Evolutionary conservation across 768 basidiomycete genomes (phyloP), one percentile per base, ranked within the genome.

Genomic region (Hydnomerulius pinastri): DNA sequence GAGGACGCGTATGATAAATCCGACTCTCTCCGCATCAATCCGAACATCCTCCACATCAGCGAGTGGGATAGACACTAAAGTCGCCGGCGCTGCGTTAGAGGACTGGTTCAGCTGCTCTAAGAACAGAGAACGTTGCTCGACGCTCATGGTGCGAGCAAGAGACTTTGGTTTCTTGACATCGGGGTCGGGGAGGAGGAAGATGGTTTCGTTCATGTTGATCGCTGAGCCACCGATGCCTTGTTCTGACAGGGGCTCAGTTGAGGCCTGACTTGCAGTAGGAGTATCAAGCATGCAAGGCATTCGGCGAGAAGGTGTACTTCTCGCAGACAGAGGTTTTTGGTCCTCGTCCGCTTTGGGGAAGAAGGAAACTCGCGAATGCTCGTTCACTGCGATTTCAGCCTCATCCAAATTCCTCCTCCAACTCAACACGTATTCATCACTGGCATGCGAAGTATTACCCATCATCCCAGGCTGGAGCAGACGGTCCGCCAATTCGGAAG

Each of bases 211-310:
- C 61, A 67, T 53, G 25, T 56, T 21, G 44, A 67, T 48, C 18
- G 44, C 46, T 23, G 60, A 55, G 46, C 51, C 48, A 43, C 59
- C 59, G 51, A 67, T 58, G 46, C 58, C 54, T 38, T 71, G 75
- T 50, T 71, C 71, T 12, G 73, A 68, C n/a, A 57, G 44, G 0
- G 55, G 64, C 36, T 65, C 61, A 6, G 69, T 69, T 37, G 50
- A 43, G 0, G 56, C 50, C 12, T 59, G 56, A 54, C 68, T 69
- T 9, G 75, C 67, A 20, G 79, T 75, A 15, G 82, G 81, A 0
- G 81, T 73, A 38, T 62, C 59, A 11, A 85, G 69, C 2, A 83
- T 77, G 39, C 83, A 76, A 2, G 83, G 83, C 83, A 85, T 85
- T 49, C 58, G 62, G 30, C 71, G 70, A 30, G 72, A 71, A 9